Evolutionary conservation across 257 asterid genomes (phyloP), one percentile per base, ranked within the genome.

Genomic region (Ajuga chamaepitys): DNA sequence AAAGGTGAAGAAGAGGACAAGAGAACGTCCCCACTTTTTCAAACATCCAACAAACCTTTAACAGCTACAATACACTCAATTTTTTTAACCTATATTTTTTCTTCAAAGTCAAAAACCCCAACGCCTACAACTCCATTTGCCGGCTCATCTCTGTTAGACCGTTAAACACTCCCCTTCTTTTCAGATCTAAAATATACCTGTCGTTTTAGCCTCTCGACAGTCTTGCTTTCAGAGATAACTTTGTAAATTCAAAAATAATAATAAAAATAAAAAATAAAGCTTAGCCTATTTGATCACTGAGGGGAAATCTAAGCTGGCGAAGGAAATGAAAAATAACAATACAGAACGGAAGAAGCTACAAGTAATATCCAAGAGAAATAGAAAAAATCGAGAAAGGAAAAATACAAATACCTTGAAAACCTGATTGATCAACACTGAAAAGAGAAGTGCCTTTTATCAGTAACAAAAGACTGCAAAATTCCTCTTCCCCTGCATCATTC

Each of bases 1-100:
- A 75, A 41, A 70, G 80, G 65, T 46, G 72, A 79, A 79, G 85
- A 78, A 82, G 84, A 74, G 73, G 91, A 90, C 95, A 84, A 82
- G 82, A 77, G 59, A 72, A 58, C 62, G 79, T 66, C 80, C 48
- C 78, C 63, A 74, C 75, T 77, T 78, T 68, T 75, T 67, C 72
- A 73, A 77, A 80, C 67, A 84, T 76, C 70, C 66, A 59, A 73
- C 58, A 75, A 73, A 45, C 57, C 76, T 75, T 78, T 54, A 61
- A 66, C 77, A 61, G 75, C 67, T 70, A 70, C 75, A 59, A 42
- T 54, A 70, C 60, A 74, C 70, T 37, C 53, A 52, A 32, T 24
- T 57, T 62, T 10, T 69, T 22, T 35, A 61, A 46, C 38, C 38
- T 34, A 71, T 66, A 56, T 54, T 53, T 75, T 64, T 41, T 30